These are phyloP conservation scores for Penicillium sp. DNA, from an alignment of 2,329 filamentous ascomycete genomes.

Conservation along the genomic window DNA sequence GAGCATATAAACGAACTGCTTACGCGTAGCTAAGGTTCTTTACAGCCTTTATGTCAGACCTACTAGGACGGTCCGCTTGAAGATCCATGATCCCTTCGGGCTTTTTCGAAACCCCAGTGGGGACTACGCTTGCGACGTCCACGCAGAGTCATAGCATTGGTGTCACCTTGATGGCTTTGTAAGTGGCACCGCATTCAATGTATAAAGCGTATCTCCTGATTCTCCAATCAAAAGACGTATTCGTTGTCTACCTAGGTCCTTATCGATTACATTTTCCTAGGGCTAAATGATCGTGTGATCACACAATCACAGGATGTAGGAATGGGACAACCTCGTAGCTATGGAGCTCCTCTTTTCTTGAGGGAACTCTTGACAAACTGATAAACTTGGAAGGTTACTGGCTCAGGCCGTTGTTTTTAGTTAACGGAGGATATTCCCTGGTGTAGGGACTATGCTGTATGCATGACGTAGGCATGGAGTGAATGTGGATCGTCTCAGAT, in stretches of 20 bases:
- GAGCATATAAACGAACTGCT: too few species aligned
- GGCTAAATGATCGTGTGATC: background rate
- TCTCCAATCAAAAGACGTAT: background rate
- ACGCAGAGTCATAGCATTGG: conserved; percentile 1
- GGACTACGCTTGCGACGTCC: background rate
- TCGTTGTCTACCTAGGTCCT: background rate
- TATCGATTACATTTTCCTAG: background rate
- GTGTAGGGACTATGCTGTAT: background rate
- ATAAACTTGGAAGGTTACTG: too few species aligned
- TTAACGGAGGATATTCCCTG: background rate
- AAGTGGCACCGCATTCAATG: background rate
- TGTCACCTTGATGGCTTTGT: background rate
- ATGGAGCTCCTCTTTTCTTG: too few species aligned
- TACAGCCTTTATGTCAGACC: background rate
- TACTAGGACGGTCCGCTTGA: background rate
- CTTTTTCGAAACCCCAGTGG: background rate
- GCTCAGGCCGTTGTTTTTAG: background rate
- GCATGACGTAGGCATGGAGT: background rate
- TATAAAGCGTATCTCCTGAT: background rate
- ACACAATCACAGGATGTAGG: background rate
- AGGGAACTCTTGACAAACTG: too few species aligned
- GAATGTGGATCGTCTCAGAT: background rate
- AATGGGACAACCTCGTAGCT: background rate
- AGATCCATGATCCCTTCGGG: background rate
- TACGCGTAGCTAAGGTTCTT: too few species aligned